A percentile compares a stretch with the other conserved stretches of the same genome.
Conservation (phyloP, 306 rosid genomes). For the Carpinus viminea region DNA sequence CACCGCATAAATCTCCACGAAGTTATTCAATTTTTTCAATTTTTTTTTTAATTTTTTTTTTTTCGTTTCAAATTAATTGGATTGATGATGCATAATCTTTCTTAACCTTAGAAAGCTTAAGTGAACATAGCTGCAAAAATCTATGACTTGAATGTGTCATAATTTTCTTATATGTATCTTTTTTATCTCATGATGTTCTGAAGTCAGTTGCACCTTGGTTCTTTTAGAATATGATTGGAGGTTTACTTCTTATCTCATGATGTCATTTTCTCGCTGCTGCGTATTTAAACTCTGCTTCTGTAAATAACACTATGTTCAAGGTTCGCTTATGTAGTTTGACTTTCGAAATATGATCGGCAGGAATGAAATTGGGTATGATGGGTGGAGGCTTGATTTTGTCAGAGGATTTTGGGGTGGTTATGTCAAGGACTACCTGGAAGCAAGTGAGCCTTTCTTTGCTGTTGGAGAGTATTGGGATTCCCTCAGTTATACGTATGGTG, state of each 20-base stretch:
- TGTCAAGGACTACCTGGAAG: conserved; percentile 83
- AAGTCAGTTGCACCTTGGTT: conserved; percentile 1
- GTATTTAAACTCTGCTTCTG: conserved; percentile 3
- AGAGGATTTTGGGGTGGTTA: conserved; percentile 99
- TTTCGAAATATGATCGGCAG: conserved; percentile 41
- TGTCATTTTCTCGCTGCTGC: conserved; percentile 2
- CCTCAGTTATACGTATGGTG: conserved; percentile 83
- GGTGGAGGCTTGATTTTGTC: conserved; percentile 99
- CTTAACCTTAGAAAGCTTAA: background rate
- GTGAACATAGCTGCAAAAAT: background rate
- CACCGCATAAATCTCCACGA: background rate
- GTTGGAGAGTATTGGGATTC: conserved; percentile 99
- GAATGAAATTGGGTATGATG: conserved; percentile 92
- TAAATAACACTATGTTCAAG: conserved; percentile 1
- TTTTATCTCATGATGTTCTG: no score
- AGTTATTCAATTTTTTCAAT: background rate
- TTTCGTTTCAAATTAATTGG: background rate
- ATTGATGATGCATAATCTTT: background rate
- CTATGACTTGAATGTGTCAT: conserved; percentile 4
- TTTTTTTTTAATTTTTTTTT: background rate
- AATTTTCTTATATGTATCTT: conserved; percentile 6
- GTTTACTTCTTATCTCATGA: conserved; percentile 4
- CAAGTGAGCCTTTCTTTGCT: conserved; percentile 78
- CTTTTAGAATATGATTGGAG: background rate
- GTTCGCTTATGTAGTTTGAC: background rate